Conservation (phyloP, 2,329 filamentous ascomycete genomes). For the Pezicula radicicola region DNA sequence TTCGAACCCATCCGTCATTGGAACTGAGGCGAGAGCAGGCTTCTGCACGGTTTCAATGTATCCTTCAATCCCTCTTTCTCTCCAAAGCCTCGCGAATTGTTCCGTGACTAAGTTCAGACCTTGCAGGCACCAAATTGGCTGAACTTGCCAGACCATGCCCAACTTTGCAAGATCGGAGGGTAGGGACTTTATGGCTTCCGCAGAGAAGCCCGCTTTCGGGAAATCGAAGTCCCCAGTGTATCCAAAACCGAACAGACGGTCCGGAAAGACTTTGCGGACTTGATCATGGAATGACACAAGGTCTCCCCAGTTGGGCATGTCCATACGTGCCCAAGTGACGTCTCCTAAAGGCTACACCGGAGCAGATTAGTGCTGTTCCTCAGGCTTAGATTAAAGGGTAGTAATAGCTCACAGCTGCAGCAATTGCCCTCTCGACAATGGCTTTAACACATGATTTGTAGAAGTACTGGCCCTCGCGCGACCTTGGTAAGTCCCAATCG, state of each 20-base stretch:
- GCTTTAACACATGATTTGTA: slow-evolving; percentile 29
- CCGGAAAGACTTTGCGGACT: slow-evolving; percentile 31
- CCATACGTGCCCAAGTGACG: slow-evolving; percentile 34
- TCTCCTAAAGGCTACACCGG: slow-evolving; percentile 28
- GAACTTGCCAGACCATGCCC: slow-evolving; percentile 37
- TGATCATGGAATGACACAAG: slow-evolving; percentile 33
- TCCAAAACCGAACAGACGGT: slow-evolving; percentile 35
- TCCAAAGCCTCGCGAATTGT: slow-evolving; percentile 31
- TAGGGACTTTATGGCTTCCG: slow-evolving; percentile 28
- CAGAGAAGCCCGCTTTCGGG: slow-evolving; percentile 30
- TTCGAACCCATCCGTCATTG: slow-evolving; percentile 32
- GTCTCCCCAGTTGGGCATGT: slow-evolving; percentile 32
- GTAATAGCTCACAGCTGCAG: slow-evolving; percentile 19
- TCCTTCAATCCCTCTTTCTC: slow-evolving; percentile 32
- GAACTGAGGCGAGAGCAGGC: slow-evolving; percentile 20
- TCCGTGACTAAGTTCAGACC: slow-evolving; percentile 32
- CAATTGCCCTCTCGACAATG: slow-evolving; percentile 30
- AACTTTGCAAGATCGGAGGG: slow-evolving; percentile 32
- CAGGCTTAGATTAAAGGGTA: no score
- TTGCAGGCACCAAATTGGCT: slow-evolving; percentile 36
- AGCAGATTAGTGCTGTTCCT: no score
- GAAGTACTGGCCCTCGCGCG: slow-evolving; percentile 32
- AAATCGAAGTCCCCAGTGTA: slow-evolving; percentile 35
- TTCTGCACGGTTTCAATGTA: slow-evolving; percentile 25
- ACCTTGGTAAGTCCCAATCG: slow-evolving; percentile 34